Conservation (phyloP, 2,329 filamentous ascomycete genomes). For the Claviceps sp. region DNA sequence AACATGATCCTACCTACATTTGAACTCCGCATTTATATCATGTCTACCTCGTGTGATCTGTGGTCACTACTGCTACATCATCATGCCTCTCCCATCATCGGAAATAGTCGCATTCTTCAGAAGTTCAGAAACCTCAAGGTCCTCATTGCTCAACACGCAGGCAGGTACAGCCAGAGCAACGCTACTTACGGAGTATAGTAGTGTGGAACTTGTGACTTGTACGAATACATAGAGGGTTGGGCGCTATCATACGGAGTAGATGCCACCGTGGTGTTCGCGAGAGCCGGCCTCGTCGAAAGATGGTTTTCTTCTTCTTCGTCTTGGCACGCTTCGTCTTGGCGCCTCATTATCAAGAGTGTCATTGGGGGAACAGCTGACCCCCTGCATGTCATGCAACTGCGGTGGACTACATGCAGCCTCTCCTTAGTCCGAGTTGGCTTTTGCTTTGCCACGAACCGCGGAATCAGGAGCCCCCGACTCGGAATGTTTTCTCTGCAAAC, state of each 20-base stretch:
- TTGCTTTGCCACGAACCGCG: too few relatives aligned
- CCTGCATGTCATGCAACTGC: neutral
- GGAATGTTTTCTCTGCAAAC: neutral
- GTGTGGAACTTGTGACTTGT: neutral
- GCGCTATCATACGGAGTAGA: neutral
- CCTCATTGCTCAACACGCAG: neutral
- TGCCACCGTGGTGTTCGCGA: constrained; percentile 3
- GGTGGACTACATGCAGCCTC: too few relatives aligned
- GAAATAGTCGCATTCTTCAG: neutral
- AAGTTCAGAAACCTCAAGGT: too few relatives aligned
- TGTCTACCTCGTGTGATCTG: neutral
- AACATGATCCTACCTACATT: neutral
- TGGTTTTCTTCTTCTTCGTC: neutral
- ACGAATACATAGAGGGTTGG: neutral
- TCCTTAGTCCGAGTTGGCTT: too few relatives aligned
- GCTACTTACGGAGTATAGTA: too few relatives aligned
- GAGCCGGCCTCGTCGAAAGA: constrained; percentile 1
- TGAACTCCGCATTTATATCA: neutral
- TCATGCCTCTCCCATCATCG: neutral
- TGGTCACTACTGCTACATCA: neutral
- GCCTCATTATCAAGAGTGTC: neutral
- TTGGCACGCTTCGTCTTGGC: neutral
- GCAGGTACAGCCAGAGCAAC: too few relatives aligned
- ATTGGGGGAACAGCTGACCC: neutral
- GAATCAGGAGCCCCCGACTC: neutral